Percentiles rank a stretch among this genome's conserved stretches.
These are phyloP conservation scores for Fusarium xyrophilum DNA, from an alignment of 2,329 filamentous ascomycete genomes.

Conservation along the genomic window DNA sequence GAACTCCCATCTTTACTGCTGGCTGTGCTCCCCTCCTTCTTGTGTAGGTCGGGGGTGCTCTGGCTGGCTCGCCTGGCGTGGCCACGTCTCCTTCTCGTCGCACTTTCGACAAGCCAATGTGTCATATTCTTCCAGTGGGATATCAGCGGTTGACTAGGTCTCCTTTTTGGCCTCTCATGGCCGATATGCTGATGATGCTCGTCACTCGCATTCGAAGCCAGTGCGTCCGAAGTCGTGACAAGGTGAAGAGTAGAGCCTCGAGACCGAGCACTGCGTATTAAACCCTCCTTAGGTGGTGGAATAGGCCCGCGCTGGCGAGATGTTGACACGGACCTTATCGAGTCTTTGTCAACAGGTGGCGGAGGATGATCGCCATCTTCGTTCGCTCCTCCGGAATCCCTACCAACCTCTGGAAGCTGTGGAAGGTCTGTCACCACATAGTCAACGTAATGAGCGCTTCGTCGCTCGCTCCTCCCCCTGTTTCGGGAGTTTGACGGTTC, in stretches of 20 bases:
- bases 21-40: slow-evolving; percentile 56
- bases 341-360: slow-evolving; percentile 80
- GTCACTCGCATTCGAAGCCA: slow-evolving; percentile 47
- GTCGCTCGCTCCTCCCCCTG: slow-evolving; percentile 78
- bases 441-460: slow-evolving; percentile 71
- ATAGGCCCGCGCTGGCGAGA: slow-evolving; percentile 77
- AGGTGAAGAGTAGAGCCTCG: slow-evolving; percentile 87
- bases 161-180: slow-evolving; percentile 59
- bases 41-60: slow-evolving; percentile 66
- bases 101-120: slow-evolving; percentile 68
- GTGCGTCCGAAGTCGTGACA: slow-evolving; percentile 69
- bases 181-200: slow-evolving; percentile 43
- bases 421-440: slow-evolving; percentile 77
- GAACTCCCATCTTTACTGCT: slow-evolving; percentile 61
- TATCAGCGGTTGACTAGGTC: slow-evolving; percentile 65
- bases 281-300: slow-evolving; percentile 84
- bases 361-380: slow-evolving; percentile 62
- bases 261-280: slow-evolving; percentile 71
- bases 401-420: slow-evolving; percentile 70
- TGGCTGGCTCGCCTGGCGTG: slow-evolving; percentile 60
- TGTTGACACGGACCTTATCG: slow-evolving; percentile 76
- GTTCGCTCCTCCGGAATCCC: slow-evolving; percentile 53
- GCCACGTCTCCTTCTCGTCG: slow-evolving; percentile 59
- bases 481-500: slow-evolving; percentile 63
- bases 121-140: slow-evolving; percentile 70